Base-by-base conservation (phyloP, 768 basidiomycete species). In the Filobasidium floriforme region DNA sequence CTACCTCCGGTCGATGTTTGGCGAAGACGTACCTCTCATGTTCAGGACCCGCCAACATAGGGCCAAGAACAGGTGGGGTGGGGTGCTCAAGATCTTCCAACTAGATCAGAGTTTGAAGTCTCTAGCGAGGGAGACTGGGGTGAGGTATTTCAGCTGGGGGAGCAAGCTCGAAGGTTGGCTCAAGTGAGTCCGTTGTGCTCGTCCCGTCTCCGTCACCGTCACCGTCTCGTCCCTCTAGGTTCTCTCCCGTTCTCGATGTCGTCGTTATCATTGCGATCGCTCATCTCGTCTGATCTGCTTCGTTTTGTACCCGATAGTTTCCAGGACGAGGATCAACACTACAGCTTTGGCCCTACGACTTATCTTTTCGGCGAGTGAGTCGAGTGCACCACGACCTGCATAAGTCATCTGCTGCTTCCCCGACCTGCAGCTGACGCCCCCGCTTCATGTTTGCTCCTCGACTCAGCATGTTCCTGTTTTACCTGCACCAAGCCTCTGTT, bases 361-460 rank as follows among this genome's bases (percentile, higher is more conserved):
- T 71, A 67, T 49, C 52, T 71, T 1, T 71, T 71, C 46, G 70
- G 68, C 24, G 70, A 71, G 70, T 71, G 43, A 71, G 70, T n/a
- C n/a, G n/a, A n/a, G n/a, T n/a, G n/a, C n/a, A n/a, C n/a, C n/a
- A n/a, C n/a, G n/a, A n/a, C n/a, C n/a, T n/a, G n/a, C n/a, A n/a
- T n/a, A n/a, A n/a, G n/a, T n/a, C n/a, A n/a, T n/a, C n/a, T n/a
- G n/a, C n/a, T n/a, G n/a, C n/a, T n/a, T n/a, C n/a, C n/a, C 65
- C 6, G 0, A 26, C 19, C 29, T 29, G 29, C 1, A 15, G 15
- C 26, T 18, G 32, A 52, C 43, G 19, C 28, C 12, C 1, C 60
- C 40, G 11, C 9, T 29, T n/a, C n/a, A n/a, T 7, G 61, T 32
- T 18, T 11, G 22, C 7, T 26, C 32, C 28, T 63, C 55, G 46